Evolutionary conservation across 306 rosid species (phyloP).

Genomic region (Fagus sylvatica): DNA sequence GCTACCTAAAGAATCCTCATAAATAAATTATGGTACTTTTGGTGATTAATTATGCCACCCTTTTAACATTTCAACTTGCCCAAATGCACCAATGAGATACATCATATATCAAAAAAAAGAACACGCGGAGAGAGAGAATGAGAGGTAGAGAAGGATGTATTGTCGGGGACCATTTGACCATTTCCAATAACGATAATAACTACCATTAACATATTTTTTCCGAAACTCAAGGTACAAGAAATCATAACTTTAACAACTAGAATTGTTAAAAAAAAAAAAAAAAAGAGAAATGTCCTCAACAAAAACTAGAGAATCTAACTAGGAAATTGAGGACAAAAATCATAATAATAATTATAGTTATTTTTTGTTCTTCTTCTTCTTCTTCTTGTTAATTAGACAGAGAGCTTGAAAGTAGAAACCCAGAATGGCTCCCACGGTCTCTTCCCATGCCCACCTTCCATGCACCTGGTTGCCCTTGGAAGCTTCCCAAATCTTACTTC

Average conservation of each 20-base stretch:
- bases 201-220: constrained; percentile 46
- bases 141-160: constrained; percentile 1
- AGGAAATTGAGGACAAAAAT: neutral
- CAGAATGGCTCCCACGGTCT: constrained; percentile 48
- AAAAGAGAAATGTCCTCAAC: neutral
- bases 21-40: neutral
- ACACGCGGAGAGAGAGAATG: constrained; percentile 6
- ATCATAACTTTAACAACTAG: constrained; percentile 25
- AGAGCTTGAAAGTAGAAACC: constrained; percentile 43
- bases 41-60: neutral
- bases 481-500: constrained; percentile 31
- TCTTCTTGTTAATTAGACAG: neutral
- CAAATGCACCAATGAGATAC: too few relatives aligned
- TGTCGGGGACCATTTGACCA: constrained; percentile 4
- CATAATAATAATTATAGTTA: constrained; percentile 15
- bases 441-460: constrained; percentile 52
- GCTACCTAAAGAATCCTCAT: too few relatives aligned
- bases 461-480: constrained; percentile 57
- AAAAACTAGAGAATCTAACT: too few relatives aligned
- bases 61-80: neutral
- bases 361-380: neutral
- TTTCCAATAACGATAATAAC: constrained; percentile 52
- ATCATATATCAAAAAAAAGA: neutral
- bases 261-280: constrained; percentile 12
- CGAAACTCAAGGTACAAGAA: constrained; percentile 34